A percentile compares a stretch with the other conserved stretches of the same genome.
phyloP scores from a whole-genome alignment of 169 alveolate genomes.

The Cryptosporidium muris region DNA sequence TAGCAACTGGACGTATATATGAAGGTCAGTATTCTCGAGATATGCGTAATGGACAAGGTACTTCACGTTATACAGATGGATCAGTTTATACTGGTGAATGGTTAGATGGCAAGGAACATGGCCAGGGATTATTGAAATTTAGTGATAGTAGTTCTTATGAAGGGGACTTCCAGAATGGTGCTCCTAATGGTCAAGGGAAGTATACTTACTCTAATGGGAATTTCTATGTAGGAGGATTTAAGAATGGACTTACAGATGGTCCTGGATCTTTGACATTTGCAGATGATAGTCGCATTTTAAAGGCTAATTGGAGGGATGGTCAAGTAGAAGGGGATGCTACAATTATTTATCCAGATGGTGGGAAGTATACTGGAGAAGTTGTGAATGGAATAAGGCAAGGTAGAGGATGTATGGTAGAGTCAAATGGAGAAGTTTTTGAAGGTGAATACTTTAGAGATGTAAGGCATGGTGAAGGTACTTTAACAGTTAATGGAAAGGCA shows the following conservation, averaged over 20 bases:
- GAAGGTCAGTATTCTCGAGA: slow-evolving; percentile 81
- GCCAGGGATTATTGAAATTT: slow-evolving; percentile 74
- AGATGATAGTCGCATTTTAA: slow-evolving; percentile 52
- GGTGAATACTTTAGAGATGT: slow-evolving; percentile 83
- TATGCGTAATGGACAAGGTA: slow-evolving; percentile 81
- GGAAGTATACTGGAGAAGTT: slow-evolving; percentile 72
- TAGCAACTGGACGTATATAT: slow-evolving; percentile 73
- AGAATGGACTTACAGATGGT: slow-evolving; percentile 68
- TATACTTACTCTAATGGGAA: slow-evolving; percentile 72
- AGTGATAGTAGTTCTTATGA: slow-evolving; percentile 75
- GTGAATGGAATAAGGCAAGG: slow-evolving; percentile 75
- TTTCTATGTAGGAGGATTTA: slow-evolving; percentile 65
- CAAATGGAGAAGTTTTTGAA: slow-evolving; percentile 89
- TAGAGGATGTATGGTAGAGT: slow-evolving; percentile 68
- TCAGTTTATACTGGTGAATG: slow-evolving; percentile 78
- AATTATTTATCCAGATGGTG: slow-evolving; percentile 72
- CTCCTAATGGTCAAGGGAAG: slow-evolving; percentile 74
- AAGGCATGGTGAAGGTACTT: slow-evolving; percentile 60
- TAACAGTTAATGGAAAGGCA: slow-evolving; percentile 56
- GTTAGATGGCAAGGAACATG: slow-evolving; percentile 72
- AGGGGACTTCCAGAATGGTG: slow-evolving; percentile 73
- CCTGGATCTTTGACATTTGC: slow-evolving; percentile 69
- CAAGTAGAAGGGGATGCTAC: slow-evolving; percentile 74
- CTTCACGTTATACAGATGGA: slow-evolving; percentile 80
- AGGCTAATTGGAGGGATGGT: slow-evolving; percentile 75